These are phyloP conservation scores for Pleoardoris graminearum DNA, from an alignment of 2,329 filamentous ascomycete genomes.

Conservation along the genomic window DNA sequence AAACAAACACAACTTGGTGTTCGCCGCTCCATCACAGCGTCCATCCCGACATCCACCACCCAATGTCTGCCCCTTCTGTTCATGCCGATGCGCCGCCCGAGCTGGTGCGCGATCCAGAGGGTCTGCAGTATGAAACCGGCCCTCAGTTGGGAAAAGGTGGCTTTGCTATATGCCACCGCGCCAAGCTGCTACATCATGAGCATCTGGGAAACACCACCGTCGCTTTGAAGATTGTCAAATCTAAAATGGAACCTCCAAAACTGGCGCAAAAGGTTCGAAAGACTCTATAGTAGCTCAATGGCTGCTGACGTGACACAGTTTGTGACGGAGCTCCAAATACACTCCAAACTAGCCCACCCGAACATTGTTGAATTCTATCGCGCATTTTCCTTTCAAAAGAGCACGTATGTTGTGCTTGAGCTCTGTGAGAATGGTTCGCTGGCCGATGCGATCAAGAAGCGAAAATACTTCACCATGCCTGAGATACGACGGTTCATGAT, in stretches of 20 bases:
- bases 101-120: slow-evolving; percentile 69
- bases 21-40: slow-evolving; percentile 29
- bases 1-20: slow-evolving; percentile 8
- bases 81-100: slow-evolving; percentile 56
- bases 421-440: slow-evolving; percentile 94
- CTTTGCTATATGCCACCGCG: slow-evolving; percentile 80
- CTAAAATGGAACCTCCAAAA: slow-evolving; percentile 75
- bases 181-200: slow-evolving; percentile 61
- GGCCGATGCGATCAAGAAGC: slow-evolving; percentile 95
- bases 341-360: slow-evolving; percentile 94
- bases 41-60: slow-evolving; percentile 32
- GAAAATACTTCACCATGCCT: slow-evolving; percentile 87
- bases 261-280: slow-evolving; percentile 77
- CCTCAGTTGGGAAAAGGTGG: slow-evolving; percentile 78
- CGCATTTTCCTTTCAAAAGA: slow-evolving; percentile 86
- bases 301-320: slow-evolving; percentile 55
- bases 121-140: slow-evolving; percentile 73
- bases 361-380: slow-evolving; percentile 96
- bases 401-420: slow-evolving; percentile 92
- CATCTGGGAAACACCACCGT: slow-evolving; percentile 66
- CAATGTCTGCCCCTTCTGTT: slow-evolving; percentile 50
- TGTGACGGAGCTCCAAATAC: slow-evolving; percentile 87
- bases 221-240: slow-evolving; percentile 82
- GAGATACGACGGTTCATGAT: slow-evolving; percentile 93
- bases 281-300: neutral